Evolutionary conservation across 306 rosid species (phyloP), one percentile per base, ranked within the genome.

Genomic region (Vigna mungo): DNA sequence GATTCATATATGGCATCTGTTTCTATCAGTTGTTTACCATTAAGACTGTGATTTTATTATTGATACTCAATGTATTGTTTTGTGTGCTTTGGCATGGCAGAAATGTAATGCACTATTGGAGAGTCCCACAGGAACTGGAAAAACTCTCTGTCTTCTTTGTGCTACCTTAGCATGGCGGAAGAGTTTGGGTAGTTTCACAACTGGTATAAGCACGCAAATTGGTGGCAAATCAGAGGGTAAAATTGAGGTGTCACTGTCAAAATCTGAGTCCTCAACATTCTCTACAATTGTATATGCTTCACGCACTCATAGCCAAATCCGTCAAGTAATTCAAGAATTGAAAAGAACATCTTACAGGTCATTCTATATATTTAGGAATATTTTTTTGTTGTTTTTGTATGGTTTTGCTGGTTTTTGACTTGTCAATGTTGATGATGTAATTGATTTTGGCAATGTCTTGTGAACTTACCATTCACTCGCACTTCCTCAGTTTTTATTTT

Each of bases 91-190:
- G 43, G 79, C 48, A 56, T 79, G 85, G 80, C 87, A 94, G 98
- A 89, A 77, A 78, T 48, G 89, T 55, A 95, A 95, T 70, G 98
- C 98, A 36, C 83, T 95, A 67, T 74, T 95, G 89, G 98, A 95
- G 92, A 95, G 98, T 87, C 98, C 98, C 9, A 92, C 97, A 1
- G 97, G 98, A 75, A 95, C 98, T 46, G 98, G 98, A 59, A 95
- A 95, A 83, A 95, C 98, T 2, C 85, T 95, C 18, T 95, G 97
- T 87, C 96, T 95, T 85, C 92, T 95, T 2, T 95, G 98, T 51
- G 98, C 98, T 75, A 89, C 97, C 30, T 74, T 95, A 85, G 96
- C 96, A 20, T 95, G 97, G 97, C 86, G 97, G 81, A 92, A 90
- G 88, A 90, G 96, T 78, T 82, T 95, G 86, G 98, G 97, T 14